These are phyloP conservation scores for Sugiyamaella boreocaroliniensis DNA, from an alignment of 805 yeast species.

Conservation along the genomic window DNA sequence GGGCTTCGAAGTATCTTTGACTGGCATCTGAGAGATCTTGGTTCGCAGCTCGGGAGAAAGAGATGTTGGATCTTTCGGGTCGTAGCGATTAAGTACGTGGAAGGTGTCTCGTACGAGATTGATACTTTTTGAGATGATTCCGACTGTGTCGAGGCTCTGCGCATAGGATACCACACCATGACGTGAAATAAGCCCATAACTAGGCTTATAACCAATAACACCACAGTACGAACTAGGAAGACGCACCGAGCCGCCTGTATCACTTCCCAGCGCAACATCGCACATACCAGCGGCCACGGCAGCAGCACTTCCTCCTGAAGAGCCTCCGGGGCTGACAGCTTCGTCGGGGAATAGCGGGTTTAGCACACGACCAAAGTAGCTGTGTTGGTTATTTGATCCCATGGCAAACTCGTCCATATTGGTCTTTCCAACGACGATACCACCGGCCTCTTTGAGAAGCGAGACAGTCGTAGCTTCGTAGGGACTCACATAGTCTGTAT, in stretches of 20 bases:
- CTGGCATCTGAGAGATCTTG: neutral
- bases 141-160: constrained; percentile 91
- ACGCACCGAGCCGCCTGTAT: constrained; percentile 95
- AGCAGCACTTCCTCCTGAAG: constrained; percentile 95
- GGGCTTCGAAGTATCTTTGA: constrained; percentile 8
- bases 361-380: constrained; percentile 28
- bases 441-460: constrained; percentile 48
- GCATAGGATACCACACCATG: constrained; percentile 93
- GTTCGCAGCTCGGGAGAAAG: constrained; percentile 21
- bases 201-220: constrained; percentile 82
- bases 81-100: constrained; percentile 50
- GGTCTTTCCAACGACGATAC: constrained; percentile 61
- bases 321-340: constrained; percentile 68
- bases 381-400: constrained; percentile 51
- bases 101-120: constrained; percentile 44
- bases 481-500: constrained; percentile 54
- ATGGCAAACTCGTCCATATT: constrained; percentile 97
- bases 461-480: constrained; percentile 69
- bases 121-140: constrained; percentile 56
- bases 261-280: constrained; percentile 83
- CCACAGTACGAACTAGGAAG: constrained; percentile 87
- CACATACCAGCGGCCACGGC: constrained; percentile 69
- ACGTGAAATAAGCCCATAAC: constrained; percentile 86
- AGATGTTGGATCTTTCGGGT: constrained; percentile 73
- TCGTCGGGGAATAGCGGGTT: constrained; percentile 40